Evolutionary conservation across 495 filamentous ascomycete genomes (phyloP).

Genomic region (Penicillium taxi): DNA sequence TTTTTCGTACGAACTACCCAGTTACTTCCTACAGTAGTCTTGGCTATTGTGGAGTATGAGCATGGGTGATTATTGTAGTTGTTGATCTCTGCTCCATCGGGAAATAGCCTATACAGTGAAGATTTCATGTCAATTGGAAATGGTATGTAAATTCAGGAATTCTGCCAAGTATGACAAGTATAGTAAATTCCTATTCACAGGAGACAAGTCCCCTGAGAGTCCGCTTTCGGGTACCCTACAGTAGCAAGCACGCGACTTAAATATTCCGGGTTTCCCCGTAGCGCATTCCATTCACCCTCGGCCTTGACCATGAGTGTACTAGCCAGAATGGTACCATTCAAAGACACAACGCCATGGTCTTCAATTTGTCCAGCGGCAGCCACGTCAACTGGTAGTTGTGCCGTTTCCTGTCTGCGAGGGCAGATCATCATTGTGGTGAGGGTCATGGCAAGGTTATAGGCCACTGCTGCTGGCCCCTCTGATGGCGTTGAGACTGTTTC

Average conservation of each 20-base stretch:
- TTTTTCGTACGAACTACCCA: too few relatives aligned
- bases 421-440: constrained; percentile 57
- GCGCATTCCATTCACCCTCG: constrained; percentile 58
- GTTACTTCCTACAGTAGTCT: too few relatives aligned
- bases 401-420: constrained; percentile 47
- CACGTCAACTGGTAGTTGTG: constrained; percentile 23
- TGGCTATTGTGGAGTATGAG: too few relatives aligned
- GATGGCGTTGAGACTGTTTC: constrained; percentile 9
- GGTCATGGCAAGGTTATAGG: constrained; percentile 78
- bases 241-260: constrained; percentile 48
- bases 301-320: constrained; percentile 75
- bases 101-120: too few relatives aligned
- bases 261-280: constrained; percentile 43
- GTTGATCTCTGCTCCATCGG: too few relatives aligned
- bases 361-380: constrained; percentile 23
- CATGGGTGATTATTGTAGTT: too few relatives aligned
- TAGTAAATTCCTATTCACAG: too few relatives aligned
- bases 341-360: constrained; percentile 49
- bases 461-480: constrained; percentile 48
- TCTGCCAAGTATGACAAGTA: too few relatives aligned
- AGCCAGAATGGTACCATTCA: constrained; percentile 76
- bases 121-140: too few relatives aligned
- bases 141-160: too few relatives aligned
- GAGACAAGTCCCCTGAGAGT: constrained; percentile 13
- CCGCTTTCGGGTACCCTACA: constrained; percentile 50